Conservation (phyloP, 176 grass and related monocot species). For the Lolium multiflorum region DNA sequence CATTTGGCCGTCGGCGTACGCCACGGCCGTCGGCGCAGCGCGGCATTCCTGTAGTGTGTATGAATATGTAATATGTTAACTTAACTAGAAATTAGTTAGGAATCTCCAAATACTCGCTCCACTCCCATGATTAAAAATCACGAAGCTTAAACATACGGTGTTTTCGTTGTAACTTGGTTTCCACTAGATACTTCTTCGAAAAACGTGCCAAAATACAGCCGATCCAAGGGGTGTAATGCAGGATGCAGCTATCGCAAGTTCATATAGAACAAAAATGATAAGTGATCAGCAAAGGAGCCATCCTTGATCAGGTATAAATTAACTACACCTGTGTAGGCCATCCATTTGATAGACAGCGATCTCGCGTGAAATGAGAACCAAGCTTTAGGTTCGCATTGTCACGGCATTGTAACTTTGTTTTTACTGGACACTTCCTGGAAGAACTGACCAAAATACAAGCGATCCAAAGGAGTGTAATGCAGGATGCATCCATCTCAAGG, state of each 20-base stretch:
- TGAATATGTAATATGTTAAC: too few species aligned
- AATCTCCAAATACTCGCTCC: background rate
- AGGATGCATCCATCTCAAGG: background rate
- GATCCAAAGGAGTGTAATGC: slow-evolving; percentile 14
- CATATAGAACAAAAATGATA: slow-evolving; percentile 13
- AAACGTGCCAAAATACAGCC: background rate
- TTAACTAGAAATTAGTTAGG: too few species aligned
- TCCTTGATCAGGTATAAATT: slow-evolving; percentile 16
- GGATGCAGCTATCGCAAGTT: background rate
- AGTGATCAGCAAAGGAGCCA: background rate
- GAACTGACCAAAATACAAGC: background rate
- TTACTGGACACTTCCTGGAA: too few species aligned
- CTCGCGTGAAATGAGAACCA: slow-evolving; percentile 26
- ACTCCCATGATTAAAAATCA: background rate
- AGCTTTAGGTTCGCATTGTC: slow-evolving; percentile 35
- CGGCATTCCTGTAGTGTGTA: too few species aligned
- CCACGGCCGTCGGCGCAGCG: too few species aligned
- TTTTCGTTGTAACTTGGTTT: too few species aligned
- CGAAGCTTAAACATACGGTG: background rate
- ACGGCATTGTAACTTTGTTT: too few species aligned
- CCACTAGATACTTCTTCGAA: too few species aligned
- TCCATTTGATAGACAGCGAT: slow-evolving; percentile 36
- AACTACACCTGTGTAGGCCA: background rate
- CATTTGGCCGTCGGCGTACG: too few species aligned
- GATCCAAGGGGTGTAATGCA: slow-evolving; percentile 17